Evolutionary conservation across 2,329 filamentous ascomycete genomes (phyloP), one percentile per base, ranked within the genome.

Genomic region (Penicillium aurantiogriseum): DNA sequence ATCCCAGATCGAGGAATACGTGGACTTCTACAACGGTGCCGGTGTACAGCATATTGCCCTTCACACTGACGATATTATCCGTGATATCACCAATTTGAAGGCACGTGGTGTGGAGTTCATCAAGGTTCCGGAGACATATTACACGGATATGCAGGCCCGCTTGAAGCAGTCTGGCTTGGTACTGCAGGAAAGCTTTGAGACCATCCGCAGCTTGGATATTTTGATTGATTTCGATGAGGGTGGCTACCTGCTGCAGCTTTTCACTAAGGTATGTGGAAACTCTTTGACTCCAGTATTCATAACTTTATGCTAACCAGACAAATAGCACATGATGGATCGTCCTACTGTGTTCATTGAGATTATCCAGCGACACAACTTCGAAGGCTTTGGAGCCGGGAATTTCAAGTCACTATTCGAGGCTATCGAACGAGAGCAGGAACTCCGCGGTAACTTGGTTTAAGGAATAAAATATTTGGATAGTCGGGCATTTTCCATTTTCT

Each of bases 341-440:
- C 93, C 93, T 25, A 97, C 93, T 4, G 92, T 97, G 29, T 97
- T 97, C 72, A 86, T 97, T 62, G 93, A 97, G 83, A 96, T 97
- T 67, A 97, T 97, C 68, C 92, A 97, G 80, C 81, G 92, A 56
- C 88, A 95, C 67, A 87, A 91, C 63, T 97, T 97, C 74, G 87
- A 89, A 33, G 93, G 93, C 0, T 97, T 97, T 67, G 92, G 93
- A 4, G 93, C 92, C 0, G 93, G 93, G 1, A 97, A 97, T 76
- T 97, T 97, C 80, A 96, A 92, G 85, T 92, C 88, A 60, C 70
- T 97, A 67, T 97, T 97, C 69, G 92, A 97, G 81, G 92, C 93
- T 3, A 95, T 97, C 73, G 93, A 97, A 82, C 81, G 92, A 50
- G 92, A 97, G 76, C 93, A 97, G 81, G 91, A 86, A 45, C 81